These are phyloP conservation scores for Omphalea diandra DNA, from an alignment of 441 rosid genomes.

Conservation along the genomic window DNA sequence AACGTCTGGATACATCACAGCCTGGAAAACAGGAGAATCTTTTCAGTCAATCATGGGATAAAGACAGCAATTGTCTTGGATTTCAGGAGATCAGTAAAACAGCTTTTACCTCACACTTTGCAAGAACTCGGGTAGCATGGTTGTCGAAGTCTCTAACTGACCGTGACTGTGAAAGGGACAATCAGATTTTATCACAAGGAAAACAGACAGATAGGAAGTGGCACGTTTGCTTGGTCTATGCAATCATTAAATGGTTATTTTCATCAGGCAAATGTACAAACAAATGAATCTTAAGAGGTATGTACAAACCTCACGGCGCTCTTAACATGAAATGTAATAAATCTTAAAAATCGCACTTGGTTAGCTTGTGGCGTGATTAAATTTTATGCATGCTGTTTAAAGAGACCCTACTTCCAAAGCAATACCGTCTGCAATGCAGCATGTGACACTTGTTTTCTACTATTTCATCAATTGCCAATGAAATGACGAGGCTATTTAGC, in stretches of 20 bases:
- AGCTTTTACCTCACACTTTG: slow-evolving; percentile 43
- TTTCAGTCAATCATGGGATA: slow-evolving; percentile 11
- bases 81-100: neutral
- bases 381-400: neutral
- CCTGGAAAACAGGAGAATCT: slow-evolving; percentile 29
- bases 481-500: neutral
- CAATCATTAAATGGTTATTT: too few relatives aligned
- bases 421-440: neutral
- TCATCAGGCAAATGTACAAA: neutral
- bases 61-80: neutral
- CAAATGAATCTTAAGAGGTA: neutral
- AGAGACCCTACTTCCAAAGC: neutral
- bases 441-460: neutral
- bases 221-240: too few relatives aligned
- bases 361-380: neutral
- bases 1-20: slow-evolving; percentile 48
- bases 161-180: slow-evolving; percentile 37
- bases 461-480: neutral
- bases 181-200: neutral
- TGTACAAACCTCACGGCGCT: neutral
- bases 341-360: neutral
- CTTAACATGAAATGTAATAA: neutral
- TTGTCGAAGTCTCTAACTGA: slow-evolving; percentile 49
- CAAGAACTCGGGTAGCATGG: slow-evolving; percentile 45
- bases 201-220: neutral